Evolutionary conservation across 1,139 yeast species (phyloP), one percentile per base, ranked within the genome.

Genomic region (Scheffersomyces cryptocercus): DNA sequence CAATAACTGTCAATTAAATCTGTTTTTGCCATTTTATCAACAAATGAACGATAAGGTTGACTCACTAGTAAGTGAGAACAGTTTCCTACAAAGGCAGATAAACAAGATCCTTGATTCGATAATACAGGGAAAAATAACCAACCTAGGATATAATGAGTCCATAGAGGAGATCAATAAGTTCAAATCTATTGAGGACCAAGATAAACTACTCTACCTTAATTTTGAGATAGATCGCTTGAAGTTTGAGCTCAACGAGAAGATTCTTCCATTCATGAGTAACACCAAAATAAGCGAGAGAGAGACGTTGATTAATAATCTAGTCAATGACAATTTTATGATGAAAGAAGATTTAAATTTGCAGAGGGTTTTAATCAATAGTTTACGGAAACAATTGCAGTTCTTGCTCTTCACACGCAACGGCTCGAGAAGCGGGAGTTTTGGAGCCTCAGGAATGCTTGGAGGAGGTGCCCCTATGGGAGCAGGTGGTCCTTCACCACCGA

Each of bases 371-470:
- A 62, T 79, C 35, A 73, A 70, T 51, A 73, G 79, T 45, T 54
- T 79, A 30, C 58, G 82, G 35, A 80, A 79, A 48, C 84, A 79
- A 50, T 58, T 79, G 28, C 83, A 78, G 46, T 78, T 73, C 48
- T 59, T 78, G 49, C 48, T 77, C 43, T 69, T 77, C 48, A 67
- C 74, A 14, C 65, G 79, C 43, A 60, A 66, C 29, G 47, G 34
- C 14, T 10, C 40, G n/a, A 13, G 34, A 15, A 39, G 13, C 16
- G 34, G 34, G 7, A 20, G 20, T 10, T 31, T 31, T 31, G 34
- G 34, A 11, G 24, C 34, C 6, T 15, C 20, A 4, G 24, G 34
- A 3, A 31, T 31, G 24, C 7, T 13, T 11, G 34, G 34, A 9
- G 14, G 20, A 20, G 34, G 34, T 5, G 14, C 12, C 5, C 13